Conservation (phyloP, 208 protist species). For the Acanthamoeba triangularis region DNA sequence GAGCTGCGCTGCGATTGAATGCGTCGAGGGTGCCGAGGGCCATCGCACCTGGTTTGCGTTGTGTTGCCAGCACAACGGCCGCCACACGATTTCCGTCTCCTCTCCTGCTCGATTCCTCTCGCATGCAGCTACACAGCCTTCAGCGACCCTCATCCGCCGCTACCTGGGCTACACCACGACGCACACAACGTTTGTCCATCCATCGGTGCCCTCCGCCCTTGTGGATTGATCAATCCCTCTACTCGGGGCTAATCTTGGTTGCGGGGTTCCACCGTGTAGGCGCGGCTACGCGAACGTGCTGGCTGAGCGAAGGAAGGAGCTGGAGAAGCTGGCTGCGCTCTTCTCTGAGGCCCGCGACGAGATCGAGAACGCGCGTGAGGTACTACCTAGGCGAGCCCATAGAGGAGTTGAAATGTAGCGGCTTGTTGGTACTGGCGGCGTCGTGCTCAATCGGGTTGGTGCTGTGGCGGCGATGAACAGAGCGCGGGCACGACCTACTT, state of each 20-base stretch:
- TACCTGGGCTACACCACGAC: too few relatives aligned
- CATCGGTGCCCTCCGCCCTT: too few relatives aligned
- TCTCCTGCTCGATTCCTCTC: too few relatives aligned
- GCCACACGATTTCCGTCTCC: too few relatives aligned
- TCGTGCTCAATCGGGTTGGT: neutral
- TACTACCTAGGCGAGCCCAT: neutral
- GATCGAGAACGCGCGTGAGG: constrained; percentile 16
- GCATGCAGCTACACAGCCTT: too few relatives aligned
- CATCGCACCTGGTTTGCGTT: too few relatives aligned
- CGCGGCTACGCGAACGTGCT: constrained; percentile 24
- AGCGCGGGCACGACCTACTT: constrained; percentile 20
- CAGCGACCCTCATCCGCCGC: too few relatives aligned
- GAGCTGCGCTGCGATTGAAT: too few relatives aligned
- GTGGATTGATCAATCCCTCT: too few relatives aligned
- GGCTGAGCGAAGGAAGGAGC: constrained; percentile 24
- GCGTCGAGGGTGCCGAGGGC: too few relatives aligned
- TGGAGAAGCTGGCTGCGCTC: constrained; percentile 1
- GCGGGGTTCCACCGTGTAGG: neutral
- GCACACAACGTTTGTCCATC: too few relatives aligned
- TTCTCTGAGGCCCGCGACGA: constrained; percentile 27
- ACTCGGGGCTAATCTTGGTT: neutral
- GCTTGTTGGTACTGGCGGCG: neutral
- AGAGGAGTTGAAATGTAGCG: neutral
- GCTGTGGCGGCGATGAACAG: neutral
- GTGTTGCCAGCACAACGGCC: too few relatives aligned